A percentile compares a stretch with the other conserved stretches of the same genome.
Conservation (phyloP, 768 basidiomycete genomes). For the Amanita pseudoporphyria region DNA sequence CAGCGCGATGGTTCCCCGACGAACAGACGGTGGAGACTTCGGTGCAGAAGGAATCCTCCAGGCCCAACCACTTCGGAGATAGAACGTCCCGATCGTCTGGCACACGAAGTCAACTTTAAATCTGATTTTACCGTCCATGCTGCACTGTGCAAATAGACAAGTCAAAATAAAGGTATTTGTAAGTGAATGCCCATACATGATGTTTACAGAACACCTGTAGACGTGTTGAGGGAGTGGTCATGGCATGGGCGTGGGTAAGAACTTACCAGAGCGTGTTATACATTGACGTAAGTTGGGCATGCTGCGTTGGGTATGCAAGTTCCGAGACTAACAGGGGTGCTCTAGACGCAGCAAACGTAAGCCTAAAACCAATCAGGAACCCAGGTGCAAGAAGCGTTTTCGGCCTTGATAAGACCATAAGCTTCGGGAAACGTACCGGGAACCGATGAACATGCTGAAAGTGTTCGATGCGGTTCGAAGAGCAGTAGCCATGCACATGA, state of each 20-base stretch:
- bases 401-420: background rate
- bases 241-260: no score
- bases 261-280: slow-evolving; percentile 60
- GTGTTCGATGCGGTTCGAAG: slow-evolving; percentile 51
- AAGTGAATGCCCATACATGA: slow-evolving; percentile 35
- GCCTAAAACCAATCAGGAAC: slow-evolving; percentile 55
- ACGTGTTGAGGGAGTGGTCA: background rate
- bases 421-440: slow-evolving; percentile 29
- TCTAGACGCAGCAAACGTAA: slow-evolving; percentile 57
- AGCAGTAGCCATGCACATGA: slow-evolving; percentile 50
- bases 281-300: slow-evolving; percentile 57
- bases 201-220: slow-evolving; percentile 47
- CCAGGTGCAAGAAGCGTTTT: slow-evolving; percentile 13
- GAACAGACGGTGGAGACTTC: slow-evolving; percentile 49
- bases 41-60: slow-evolving; percentile 67
- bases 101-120: no score
- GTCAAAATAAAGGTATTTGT: background rate
- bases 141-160: slow-evolving; percentile 25
- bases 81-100: no score
- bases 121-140: slow-evolving; percentile 44
- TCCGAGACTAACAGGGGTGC: slow-evolving; percentile 73
- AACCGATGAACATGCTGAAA: slow-evolving; percentile 59
- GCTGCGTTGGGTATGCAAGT: slow-evolving; percentile 64
- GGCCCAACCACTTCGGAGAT: slow-evolving; percentile 30
- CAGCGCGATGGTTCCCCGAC: slow-evolving; percentile 71